Evolutionary conservation across 2,329 filamentous ascomycete species (phyloP), one percentile per base, ranked within the genome.

Genomic region (Cytospora chrysosperma): DNA sequence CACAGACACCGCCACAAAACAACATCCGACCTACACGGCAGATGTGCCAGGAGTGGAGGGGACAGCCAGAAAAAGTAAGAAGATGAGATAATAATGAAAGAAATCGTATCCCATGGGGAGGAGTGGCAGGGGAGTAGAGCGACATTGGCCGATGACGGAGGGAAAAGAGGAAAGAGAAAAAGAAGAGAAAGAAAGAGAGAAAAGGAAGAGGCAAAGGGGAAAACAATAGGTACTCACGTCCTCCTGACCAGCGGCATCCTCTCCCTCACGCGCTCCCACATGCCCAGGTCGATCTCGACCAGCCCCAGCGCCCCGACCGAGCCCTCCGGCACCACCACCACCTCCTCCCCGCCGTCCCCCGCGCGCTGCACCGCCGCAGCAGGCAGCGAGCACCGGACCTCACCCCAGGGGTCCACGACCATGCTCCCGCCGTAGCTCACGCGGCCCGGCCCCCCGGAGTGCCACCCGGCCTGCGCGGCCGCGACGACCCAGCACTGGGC

Each of bases 401-500:
- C 82, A 0, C 94, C 94, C 92, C 93, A 97, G 0, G 94, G 93
- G 73, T 91, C 89, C 28, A 97, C 82, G 54, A 96, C 89, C 79
- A 96, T 86, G 69, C 90, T 91, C 73, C 92, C 89, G 0, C 94
- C 94, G 76, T 95, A 97, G 75, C 91, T 96, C 30, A 85, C 83
- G 63, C 94, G 81, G 10, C 64, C 64, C 19, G 32, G 21, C 8
- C 61, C 53, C 34, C 87, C 85, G 69, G 92, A 93, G 67, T 85
- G 69, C 56, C 68, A 63, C 17, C 66, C 93, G 26, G 85, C 84
- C 75, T 97, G 93, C 47, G 93, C 94, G 0, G 93, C 88, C 12
- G 93, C 94, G 65, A 97, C 79, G 2, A 97, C 88, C 79, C 91
- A 98, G 61, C 87, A 87, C 77, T 97, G 91, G 21, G 89, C 92